A percentile compares a stretch with the other conserved stretches of the same genome.
Conservation (phyloP, 2,329 filamentous ascomycete genomes). For the Sclerotinia minor region DNA sequence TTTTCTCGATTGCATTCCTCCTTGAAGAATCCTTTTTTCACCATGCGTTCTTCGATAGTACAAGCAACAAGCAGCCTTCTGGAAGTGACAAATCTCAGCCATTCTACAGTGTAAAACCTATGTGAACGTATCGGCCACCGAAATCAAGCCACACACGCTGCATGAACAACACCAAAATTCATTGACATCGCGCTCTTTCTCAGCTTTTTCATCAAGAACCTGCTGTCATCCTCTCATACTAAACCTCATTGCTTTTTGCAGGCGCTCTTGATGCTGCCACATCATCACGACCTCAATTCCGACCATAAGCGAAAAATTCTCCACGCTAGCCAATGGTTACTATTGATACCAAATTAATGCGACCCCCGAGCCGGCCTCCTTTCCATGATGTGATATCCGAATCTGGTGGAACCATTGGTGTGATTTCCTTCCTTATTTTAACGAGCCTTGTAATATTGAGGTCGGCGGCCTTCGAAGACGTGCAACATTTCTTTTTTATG, state of each 20-base stretch:
- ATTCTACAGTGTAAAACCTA: background rate
- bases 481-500: slow-evolving; percentile 3
- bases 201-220: background rate
- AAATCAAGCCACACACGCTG: background rate
- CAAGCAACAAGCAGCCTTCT: background rate
- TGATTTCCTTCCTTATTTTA: background rate
- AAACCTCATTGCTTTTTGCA: background rate
- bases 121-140: background rate
- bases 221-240: background rate
- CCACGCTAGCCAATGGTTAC: background rate
- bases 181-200: background rate
- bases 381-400: background rate
- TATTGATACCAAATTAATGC: background rate
- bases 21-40: background rate
- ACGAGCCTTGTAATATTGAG: background rate
- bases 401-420: background rate
- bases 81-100: background rate
- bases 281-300: background rate
- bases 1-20: background rate
- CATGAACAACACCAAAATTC: background rate
- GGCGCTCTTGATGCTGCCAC: background rate
- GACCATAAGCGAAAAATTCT: background rate
- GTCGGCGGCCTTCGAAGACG: slow-evolving; percentile 6
- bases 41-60: background rate
- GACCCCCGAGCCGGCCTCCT: slow-evolving; percentile 1